Conservation (phyloP, 2,329 filamentous ascomycete species). For the Aspergillus piperis region DNA sequence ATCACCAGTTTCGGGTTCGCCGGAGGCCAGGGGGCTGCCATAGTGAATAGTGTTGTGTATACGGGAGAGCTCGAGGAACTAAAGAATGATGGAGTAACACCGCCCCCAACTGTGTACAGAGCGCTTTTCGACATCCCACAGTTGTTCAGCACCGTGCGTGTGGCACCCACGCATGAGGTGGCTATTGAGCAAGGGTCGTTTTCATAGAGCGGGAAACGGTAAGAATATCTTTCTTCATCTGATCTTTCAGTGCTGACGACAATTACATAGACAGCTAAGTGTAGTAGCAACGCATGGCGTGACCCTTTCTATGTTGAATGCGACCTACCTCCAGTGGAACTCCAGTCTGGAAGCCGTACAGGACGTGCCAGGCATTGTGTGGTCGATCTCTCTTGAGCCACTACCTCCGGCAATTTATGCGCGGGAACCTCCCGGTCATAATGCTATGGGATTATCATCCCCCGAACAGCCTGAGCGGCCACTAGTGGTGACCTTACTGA, state of each 20-base stretch:
- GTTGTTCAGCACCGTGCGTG: neutral
- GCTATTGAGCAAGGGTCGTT: neutral
- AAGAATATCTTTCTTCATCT: neutral
- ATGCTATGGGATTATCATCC: constrained; percentile 11
- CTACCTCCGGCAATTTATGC: constrained; percentile 13
- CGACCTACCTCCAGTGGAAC: constrained; percentile 8
- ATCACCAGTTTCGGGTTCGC: neutral
- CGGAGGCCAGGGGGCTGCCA: neutral
- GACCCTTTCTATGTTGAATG: constrained; percentile 23
- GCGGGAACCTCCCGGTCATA: constrained; percentile 22
- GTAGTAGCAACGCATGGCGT: too few species aligned
- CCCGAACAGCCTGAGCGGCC: neutral
- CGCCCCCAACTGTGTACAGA: too few species aligned
- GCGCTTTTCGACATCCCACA: neutral
- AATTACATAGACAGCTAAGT: too few species aligned
- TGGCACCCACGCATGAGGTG: neutral
- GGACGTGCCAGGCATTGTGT: neutral
- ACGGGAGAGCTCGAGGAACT: neutral
- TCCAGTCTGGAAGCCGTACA: neutral
- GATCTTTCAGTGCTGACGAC: too few species aligned
- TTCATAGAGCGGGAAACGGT: neutral
- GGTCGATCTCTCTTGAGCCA: constrained; percentile 11
- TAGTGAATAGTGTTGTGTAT: neutral
- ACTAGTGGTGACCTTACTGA: constrained; percentile 28
- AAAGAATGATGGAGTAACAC: too few species aligned